A percentile compares a stretch with the other conserved stretches of the same genome.
Evolutionary conservation across 1,139 yeast genomes (phyloP).

Genomic region (Debaryomyces sp.): DNA sequence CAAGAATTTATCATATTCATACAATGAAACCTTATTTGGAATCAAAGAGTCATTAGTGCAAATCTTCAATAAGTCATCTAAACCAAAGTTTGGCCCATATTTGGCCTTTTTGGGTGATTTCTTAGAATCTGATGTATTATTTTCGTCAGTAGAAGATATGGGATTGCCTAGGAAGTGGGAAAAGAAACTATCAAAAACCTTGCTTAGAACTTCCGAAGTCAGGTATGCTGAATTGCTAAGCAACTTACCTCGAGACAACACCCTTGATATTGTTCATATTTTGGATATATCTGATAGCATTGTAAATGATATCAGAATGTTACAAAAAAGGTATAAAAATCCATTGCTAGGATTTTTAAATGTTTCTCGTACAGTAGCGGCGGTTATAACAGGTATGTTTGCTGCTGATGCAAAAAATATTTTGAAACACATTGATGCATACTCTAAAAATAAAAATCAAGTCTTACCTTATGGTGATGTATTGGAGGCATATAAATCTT

Average conservation of each 20-base stretch:
- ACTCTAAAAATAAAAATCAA: conserved; percentile 37
- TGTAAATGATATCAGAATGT: conserved; percentile 48
- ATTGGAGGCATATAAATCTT: conserved; percentile 57
- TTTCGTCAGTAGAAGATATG: conserved; percentile 35
- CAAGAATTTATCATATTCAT: conserved; percentile 49
- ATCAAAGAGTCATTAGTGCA: conserved; percentile 47
- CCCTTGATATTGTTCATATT: conserved; percentile 59
- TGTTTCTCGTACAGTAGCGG: conserved; percentile 58
- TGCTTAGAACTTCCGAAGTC: conserved; percentile 56
- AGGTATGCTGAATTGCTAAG: conserved; percentile 62
- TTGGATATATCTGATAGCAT: conserved; percentile 63
- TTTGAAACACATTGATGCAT: conserved; percentile 55
- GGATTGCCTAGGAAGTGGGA: conserved; percentile 55
- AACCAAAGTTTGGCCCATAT: conserved; percentile 66
- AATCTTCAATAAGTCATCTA: conserved; percentile 49
- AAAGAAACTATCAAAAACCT: conserved; percentile 48
- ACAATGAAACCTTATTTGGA: conserved; percentile 49
- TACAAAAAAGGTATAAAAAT: conserved; percentile 63
- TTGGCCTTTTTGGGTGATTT: conserved; percentile 54
- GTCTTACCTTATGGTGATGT: conserved; percentile 61
- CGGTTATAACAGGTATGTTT: conserved; percentile 60
- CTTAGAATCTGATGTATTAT: conserved; percentile 52
- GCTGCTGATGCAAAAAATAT: conserved; percentile 67
- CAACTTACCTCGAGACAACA: conserved; percentile 65
- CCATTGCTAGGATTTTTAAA: conserved; percentile 63